These are phyloP conservation scores for Terfezia claveryi DNA, from an alignment of 495 filamentous ascomycete species.

Conservation along the genomic window DNA sequence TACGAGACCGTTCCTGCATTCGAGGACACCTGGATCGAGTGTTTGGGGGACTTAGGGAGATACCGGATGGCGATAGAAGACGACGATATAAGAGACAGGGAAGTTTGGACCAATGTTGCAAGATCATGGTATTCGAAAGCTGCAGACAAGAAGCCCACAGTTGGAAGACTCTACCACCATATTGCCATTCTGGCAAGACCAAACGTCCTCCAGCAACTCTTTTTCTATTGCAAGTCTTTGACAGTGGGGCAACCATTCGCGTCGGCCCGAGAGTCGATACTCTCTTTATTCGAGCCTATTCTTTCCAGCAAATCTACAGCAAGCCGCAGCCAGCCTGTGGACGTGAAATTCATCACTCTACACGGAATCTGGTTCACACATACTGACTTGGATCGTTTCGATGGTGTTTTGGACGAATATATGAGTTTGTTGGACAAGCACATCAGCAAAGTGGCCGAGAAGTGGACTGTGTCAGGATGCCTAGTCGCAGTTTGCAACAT, in stretches of 20 bases:
- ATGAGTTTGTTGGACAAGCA: slow-evolving; percentile 27
- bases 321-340: slow-evolving; percentile 11
- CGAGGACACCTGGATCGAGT: slow-evolving; percentile 78
- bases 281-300: slow-evolving; percentile 38
- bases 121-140: slow-evolving; percentile 65
- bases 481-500: slow-evolving; percentile 36
- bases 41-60: slow-evolving; percentile 53
- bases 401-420: slow-evolving; percentile 24
- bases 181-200: slow-evolving; percentile 61
- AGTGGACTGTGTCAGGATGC: slow-evolving; percentile 23
- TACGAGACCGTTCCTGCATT: slow-evolving; percentile 56
- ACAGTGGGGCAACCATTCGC: slow-evolving; percentile 24
- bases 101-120: slow-evolving; percentile 57
- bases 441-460: slow-evolving; percentile 25
- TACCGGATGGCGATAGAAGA: slow-evolving; percentile 67
- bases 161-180: slow-evolving; percentile 66
- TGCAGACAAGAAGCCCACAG: slow-evolving; percentile 42
- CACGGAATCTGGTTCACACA: slow-evolving; percentile 36
- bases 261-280: slow-evolving; percentile 37
- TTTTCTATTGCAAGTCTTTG: slow-evolving; percentile 34
- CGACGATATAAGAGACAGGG: slow-evolving; percentile 43
- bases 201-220: slow-evolving; percentile 50
- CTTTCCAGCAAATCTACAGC: slow-evolving; percentile 18
- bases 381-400: slow-evolving; percentile 24
- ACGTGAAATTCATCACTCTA: slow-evolving; percentile 30